Conservation (phyloP, 2,329 filamentous ascomycete genomes). For the Fusarium sacchari region DNA sequence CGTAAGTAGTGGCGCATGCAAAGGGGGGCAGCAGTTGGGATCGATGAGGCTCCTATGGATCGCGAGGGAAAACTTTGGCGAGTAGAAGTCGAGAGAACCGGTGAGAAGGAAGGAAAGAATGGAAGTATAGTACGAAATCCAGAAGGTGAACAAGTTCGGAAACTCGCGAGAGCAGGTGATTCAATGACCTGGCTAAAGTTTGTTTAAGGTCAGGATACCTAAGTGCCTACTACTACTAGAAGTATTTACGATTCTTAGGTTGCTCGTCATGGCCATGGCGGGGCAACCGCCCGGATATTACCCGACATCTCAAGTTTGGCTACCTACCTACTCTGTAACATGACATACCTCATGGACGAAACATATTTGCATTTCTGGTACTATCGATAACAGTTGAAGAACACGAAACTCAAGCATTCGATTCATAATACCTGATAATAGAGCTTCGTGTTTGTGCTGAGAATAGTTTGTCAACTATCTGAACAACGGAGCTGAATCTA, state of each 20-base stretch:
- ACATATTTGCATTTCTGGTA: background rate
- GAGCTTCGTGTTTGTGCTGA: background rate
- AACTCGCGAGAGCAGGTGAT: conserved; percentile 20
- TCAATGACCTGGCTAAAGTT: conserved; percentile 36
- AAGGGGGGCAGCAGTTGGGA: conserved; percentile 29
- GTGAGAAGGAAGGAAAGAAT: conserved; percentile 14
- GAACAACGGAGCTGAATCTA: background rate
- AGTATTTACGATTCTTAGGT: background rate
- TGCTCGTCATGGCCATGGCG: conserved; percentile 39
- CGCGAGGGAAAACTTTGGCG: conserved; percentile 11
- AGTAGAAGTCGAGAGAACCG: conserved; percentile 1
- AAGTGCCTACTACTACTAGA: background rate
- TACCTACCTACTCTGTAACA: background rate
- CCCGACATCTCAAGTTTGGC: background rate
- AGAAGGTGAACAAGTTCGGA: conserved; percentile 17
- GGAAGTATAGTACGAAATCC: conserved; percentile 7
- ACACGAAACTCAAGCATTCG: background rate
- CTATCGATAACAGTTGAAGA: background rate
- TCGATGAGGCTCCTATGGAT: conserved; percentile 9
- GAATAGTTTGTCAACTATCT: background rate
- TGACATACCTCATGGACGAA: background rate
- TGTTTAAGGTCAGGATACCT: conserved; percentile 37
- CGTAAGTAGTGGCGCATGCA: conserved; percentile 40
- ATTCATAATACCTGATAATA: background rate
- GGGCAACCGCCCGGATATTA: conserved; percentile 42